Base-by-base conservation (phyloP, 1,139 yeast species). In the Entelexis sorbosivorans region DNA sequence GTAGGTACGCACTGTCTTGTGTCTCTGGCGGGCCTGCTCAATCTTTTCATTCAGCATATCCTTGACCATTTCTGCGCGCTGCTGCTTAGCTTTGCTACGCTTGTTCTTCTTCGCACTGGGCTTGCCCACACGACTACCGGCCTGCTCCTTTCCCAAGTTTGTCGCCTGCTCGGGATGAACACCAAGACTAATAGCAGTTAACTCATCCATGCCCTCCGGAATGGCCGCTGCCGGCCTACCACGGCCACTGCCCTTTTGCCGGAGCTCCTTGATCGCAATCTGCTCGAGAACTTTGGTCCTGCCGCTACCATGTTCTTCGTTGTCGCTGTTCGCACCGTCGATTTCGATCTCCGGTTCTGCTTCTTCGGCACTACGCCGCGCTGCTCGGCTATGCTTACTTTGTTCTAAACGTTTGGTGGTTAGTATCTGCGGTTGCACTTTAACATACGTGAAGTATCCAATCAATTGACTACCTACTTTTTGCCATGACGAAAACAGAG, bases 211-310 rank as follows among this genome's bases (percentile, higher is more conserved):
- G 35, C 39, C 50, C 24, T 32, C 26, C 0, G 50, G 48, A 10
- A 56, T 11, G 61, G 61, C 14, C 65, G 19, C 20, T 2, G 24
- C 19, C 24, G 57, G 5, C 24, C 29, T 24, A 11, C 13, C 14
- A 7, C 22, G 20, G 14, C 36, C 36, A 6, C 11, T 11, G 29
- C 45, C 36, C 20, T 26, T 16, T 9, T 39, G 32, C 7, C 54
- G 49, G 3, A 64, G 66, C 4, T 65, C 53, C 44, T 60, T 52
- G 51, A 60, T 62, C n/a, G 69, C 69, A 20, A 64, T 53, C 42
- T 64, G 60, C 45, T 61, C 59, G 47, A 62, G 55, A 2, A 65
- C 67, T 19, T 59, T 43, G 10, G 65, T 52, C 52, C 61, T 63
- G 11, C 17, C 47, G 11, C 47, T 24, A 13, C 34, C 31, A 5